phyloP scores from a whole-genome alignment of 805 yeast genomes.

The Starmerella potacharoeniae region DNA sequence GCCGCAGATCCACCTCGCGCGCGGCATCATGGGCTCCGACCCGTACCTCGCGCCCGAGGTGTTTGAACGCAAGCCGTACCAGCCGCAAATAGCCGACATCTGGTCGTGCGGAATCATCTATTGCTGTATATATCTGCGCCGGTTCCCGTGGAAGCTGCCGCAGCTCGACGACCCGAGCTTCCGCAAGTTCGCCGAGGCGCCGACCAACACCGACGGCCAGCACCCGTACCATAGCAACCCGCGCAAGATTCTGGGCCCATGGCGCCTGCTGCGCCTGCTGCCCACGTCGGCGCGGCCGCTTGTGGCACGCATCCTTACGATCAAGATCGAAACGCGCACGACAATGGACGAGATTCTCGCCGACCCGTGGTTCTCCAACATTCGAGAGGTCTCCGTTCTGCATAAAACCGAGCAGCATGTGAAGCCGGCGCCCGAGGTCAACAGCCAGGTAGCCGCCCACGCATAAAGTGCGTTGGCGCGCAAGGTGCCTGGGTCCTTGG shows the following conservation, averaged over 20 bases:
- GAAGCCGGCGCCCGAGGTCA: not conserved
- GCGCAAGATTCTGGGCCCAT: slow-evolving; percentile 48
- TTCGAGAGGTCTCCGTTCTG: slow-evolving; percentile 30
- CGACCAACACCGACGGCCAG: slow-evolving; percentile 22
- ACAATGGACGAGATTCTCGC: slow-evolving; percentile 44
- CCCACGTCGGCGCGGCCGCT: slow-evolving; percentile 56
- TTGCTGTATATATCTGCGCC: slow-evolving; percentile 74
- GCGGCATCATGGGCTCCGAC: slow-evolving; percentile 89
- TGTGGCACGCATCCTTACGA: slow-evolving; percentile 51
- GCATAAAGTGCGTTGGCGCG: not conserved
- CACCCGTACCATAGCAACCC: slow-evolving; percentile 22
- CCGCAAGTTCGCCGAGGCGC: slow-evolving; percentile 40
- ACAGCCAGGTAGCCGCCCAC: not conserved
- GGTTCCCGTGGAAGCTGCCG: slow-evolving; percentile 97
- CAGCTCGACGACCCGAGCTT: slow-evolving; percentile 62
- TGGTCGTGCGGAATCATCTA: slow-evolving; percentile 92
- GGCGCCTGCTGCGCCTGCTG: slow-evolving; percentile 55
- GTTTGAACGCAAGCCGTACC: slow-evolving; percentile 46
- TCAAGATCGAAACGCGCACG: slow-evolving; percentile 49
- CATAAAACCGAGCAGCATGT: not conserved
- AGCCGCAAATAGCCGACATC: slow-evolving; percentile 77
- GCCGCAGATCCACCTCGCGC: slow-evolving; percentile 48
- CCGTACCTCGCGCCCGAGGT: slow-evolving; percentile 95
- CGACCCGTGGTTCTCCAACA: slow-evolving; percentile 48
- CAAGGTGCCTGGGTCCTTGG: not conserved